A percentile compares a stretch with the other conserved stretches of the same genome.
These are phyloP conservation scores for Aspergillus quadrilineatus DNA, from an alignment of 2,329 filamentous ascomycete species.

Conservation along the genomic window DNA sequence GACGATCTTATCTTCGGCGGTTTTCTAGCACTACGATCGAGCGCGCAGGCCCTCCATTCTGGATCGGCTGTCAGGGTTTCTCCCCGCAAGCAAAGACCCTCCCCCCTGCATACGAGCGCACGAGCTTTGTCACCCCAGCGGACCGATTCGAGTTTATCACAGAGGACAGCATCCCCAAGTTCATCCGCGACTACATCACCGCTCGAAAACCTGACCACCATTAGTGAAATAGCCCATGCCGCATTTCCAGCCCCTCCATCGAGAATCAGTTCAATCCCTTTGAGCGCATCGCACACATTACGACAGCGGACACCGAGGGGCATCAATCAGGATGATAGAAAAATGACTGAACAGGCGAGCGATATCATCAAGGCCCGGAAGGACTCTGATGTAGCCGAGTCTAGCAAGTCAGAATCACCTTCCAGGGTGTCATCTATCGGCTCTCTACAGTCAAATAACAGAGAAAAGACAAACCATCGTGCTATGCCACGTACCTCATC, in stretches of 20 bases:
- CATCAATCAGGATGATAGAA: conserved; percentile 26
- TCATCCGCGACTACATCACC: conserved; percentile 26
- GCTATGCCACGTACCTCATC: conserved; percentile 72
- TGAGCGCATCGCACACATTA: conserved; percentile 15
- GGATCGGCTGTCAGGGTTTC: conserved; percentile 20
- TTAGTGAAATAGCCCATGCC: conserved; percentile 29
- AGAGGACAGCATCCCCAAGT: conserved; percentile 28
- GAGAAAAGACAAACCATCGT: conserved; percentile 34
- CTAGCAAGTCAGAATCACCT: conserved; percentile 31
- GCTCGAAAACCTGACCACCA: conserved; percentile 23
- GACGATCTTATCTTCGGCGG: conserved; percentile 38
- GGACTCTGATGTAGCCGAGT: conserved; percentile 26
- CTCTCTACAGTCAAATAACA: conserved; percentile 31
- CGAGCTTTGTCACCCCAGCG: conserved; percentile 21
- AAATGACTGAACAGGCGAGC: conserved; percentile 23
- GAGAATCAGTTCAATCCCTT: conserved; percentile 20
- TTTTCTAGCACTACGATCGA: conserved; percentile 33
- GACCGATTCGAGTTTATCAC: conserved; percentile 25
- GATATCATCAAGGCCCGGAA: conserved; percentile 28
- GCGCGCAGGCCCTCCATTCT: conserved; percentile 25
- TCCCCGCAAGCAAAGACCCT: conserved; percentile 31
- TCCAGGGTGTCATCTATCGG: conserved; percentile 30
- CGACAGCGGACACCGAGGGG: conserved; percentile 15
- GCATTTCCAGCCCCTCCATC: conserved; percentile 30
- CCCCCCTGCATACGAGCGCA: conserved; percentile 32